Base-by-base conservation (phyloP, 2,329 filamentous ascomycete species). In the Clonostachys rosea region DNA sequence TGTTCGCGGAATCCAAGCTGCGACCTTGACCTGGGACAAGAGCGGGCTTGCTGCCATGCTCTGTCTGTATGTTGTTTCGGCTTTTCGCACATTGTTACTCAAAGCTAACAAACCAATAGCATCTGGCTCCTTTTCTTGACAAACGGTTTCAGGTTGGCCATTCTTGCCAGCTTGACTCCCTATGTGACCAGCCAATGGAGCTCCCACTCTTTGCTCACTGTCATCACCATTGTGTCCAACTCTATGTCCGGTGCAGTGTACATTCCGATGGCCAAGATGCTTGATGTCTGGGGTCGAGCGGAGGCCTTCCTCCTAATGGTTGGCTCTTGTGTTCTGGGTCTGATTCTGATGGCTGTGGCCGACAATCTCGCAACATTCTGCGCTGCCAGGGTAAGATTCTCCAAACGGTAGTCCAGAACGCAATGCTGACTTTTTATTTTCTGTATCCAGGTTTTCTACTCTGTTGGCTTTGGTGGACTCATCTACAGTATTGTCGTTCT, bases 401-500 rank as follows among this genome's bases (percentile, higher is more conserved):
- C 17, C 16, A 6, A 34, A 17, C 17, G 34, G 8, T 20, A 3
- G n/a, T 33, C 30, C 6, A 16, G 5, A 17, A 6, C 14, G 12
- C 14, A 5, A 18, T 39, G 5, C 36, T 39, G 36, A n/a, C 14
- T 10, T 30, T 30, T 10, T 3, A 10, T 10, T 39, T 43, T 17
- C 17, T 5, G 40, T 36, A 33, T 39, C 5, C 42, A 65, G 60
- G 79, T 86, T 5, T 81, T 86, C 52, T 85, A 86, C 58, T 76
- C 74, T 36, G 73, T 83, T 35, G 84, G 84, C 14, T 69, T 73
- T 46, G 75, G 74, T 9, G 83, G 81, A 30, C 67, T 86, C 44
- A 75, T 76, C 46, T 86, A 84, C 55, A 71, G 75, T n/a, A 68
- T 85, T 20, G 75, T 78, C 49, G 78, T 88, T 13, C 79, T 87